Base-by-base conservation (phyloP, 106 monocot species). In the Apostasia shenzhenica region DNA sequence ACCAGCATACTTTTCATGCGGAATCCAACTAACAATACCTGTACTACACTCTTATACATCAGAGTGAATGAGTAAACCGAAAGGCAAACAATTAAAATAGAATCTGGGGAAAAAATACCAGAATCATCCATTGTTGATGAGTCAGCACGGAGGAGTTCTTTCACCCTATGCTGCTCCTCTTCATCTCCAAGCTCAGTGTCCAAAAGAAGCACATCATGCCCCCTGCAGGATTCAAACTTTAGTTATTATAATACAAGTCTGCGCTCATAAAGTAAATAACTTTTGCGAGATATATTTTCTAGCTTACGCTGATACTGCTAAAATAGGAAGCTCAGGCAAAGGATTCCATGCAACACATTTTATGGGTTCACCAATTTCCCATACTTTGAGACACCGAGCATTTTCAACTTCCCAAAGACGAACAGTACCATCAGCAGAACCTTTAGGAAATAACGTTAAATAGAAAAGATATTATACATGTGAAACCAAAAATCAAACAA, bases 341-440 rank as follows among this genome's bases (percentile, higher is more conserved):
- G 99, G 99, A 82, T 99, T 99, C 99, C 99, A 99, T 45, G 90
- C 47, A 78, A 99, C 73, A 63, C 90, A 83, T 14, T 85, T 48
- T 41, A 92, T 76, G 70, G 74, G 71, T 81, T 88, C 90, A 69
- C 83, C 93, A 73, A 99, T 54, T 67, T 93, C 69, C 93, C 93
- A 99, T 8, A 90, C 75, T 82, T 77, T 85, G 26, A 90, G 79
- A 63, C 93, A 93, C 6, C 99, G 87, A 48, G 85, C 85, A 74
- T 80, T 88, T 85, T 90, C 87, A 66, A 99, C 78, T 67, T 99
- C 99, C 99, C 99, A 99, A 9, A 99, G 63, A 48, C 99, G 87
- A 14, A 90, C 85, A 5, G 83, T 90, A 54, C 99, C 90, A 84
- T 99, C 99, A 69, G 26, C 78, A 70, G 99, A 99, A 73, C 90